Base-by-base conservation (phyloP, 495 filamentous ascomycete species). In the Penicillium desertorum region DNA sequence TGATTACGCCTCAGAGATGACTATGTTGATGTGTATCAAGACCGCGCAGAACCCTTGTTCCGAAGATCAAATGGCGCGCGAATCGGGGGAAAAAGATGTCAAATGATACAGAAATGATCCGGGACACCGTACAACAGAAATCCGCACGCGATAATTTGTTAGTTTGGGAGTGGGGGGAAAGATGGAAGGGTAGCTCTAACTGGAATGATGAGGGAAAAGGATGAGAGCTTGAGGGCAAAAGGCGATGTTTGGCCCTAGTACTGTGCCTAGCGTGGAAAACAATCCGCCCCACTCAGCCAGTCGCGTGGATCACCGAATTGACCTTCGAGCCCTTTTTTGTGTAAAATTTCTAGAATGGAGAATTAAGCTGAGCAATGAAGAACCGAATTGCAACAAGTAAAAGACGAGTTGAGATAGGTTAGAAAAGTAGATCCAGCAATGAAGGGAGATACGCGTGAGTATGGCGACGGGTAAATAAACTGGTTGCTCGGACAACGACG, bases 201-300 rank as follows among this genome's bases (percentile, higher is more conserved):
- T 71, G 70, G 69, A 69, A 67, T 65, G 65, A 65, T 65, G 63
- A 62, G 66, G 65, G 69, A 71, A 65, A 68, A 71, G 71, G 65
- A 71, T 70, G 68, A 72, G 67, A 72, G 71, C 59, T 67, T 66
- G 67, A 76, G 63, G 75, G 70, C 70, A 69, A 64, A 72, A 72
- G 72, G 67, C 62, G 70, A 74, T 77, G 73, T 77, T 77, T 77
- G 76, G 76, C 74, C 74, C 73, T 74, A 77, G 57, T 71, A 64
- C 45, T 16, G 45, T 32, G 71, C 56, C 39, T 79, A 79, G 76
- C 76, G 76, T 71, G 73, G 68, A 76, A 75, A 70, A 63, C 62
- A 56, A 65, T 68, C 63, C 63, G 72, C 74, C 73, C 74, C 76
- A 77, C 76, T 69, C 67, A 58, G 57, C 51, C 56, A 67, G 70